Evolutionary conservation across 1,284 basidiomycete species (phyloP), one percentile per base, ranked within the genome.

Genomic region (Apiotrichum domesticum): DNA sequence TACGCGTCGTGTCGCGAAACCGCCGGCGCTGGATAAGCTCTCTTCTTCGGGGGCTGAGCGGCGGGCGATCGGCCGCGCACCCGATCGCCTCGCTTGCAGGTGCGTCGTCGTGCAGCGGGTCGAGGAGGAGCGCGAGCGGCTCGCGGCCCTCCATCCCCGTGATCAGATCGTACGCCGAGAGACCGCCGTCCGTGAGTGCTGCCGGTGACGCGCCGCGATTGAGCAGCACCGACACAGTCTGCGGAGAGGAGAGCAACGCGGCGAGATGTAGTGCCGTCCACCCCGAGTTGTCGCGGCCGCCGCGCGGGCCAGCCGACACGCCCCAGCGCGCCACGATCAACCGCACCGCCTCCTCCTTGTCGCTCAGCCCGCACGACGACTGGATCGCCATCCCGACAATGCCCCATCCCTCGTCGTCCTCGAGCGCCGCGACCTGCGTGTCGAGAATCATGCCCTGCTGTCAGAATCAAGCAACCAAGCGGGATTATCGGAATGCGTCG

Each of bases 241-340:
- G 93, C 6, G 94, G 87, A 39, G 95, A 91, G 11, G 91, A 87
- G 47, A 90, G 80, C 55, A 97, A 78, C 13, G 87, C 88, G 9
- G 94, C 92, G 78, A 95, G 88, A 72, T 97, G 95, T n/a, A 98
- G 79, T 1, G 94, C 86, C 3, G 90, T 93, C 94, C 94, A 98
- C 43, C 94, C 93, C 57, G 83, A 90, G 91, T 56, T 54, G 59
- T 70, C 67, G 37, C 65, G 59, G 2, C 67, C 67, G 6, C 48
- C 54, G 39, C 67, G 54, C 7, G 66, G 68, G 11, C 71, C 71
- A 4, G 60, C 57, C 8, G 58, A 57, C 6, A 70, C 59, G 2
- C 90, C 85, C 47, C 90, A 88, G 67, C 90, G 85, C 47, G 84
- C 81, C 14, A 91, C 84, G 39, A 96, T 79, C 45, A 90, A 75